A percentile compares a stretch with the other conserved stretches of the same genome.
Evolutionary conservation across 768 basidiomycete species (phyloP).

Genomic region (Mrakia gelida): DNA sequence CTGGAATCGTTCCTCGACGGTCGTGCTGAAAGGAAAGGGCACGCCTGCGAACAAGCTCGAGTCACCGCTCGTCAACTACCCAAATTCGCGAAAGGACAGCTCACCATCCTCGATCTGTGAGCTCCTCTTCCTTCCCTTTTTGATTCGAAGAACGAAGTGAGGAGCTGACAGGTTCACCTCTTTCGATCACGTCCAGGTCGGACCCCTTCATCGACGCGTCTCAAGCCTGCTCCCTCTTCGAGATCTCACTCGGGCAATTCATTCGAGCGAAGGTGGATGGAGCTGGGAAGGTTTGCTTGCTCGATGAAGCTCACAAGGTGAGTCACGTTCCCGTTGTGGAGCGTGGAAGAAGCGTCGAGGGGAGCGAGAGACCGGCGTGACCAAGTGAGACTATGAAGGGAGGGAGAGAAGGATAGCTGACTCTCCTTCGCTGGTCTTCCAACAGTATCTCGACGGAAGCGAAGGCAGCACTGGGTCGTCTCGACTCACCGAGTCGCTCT

Average conservation of each 20-base stretch:
- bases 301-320: constrained; percentile 3
- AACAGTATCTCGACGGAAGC: neutral
- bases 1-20: neutral
- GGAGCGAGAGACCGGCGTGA: too few relatives aligned
- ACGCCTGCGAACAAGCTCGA: neutral
- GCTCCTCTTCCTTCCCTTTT: neutral
- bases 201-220: constrained; percentile 12
- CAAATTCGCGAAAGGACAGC: neutral
- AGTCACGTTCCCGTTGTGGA: neutral
- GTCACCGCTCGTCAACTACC: neutral
- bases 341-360: too few relatives aligned
- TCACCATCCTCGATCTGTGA: constrained; percentile 4
- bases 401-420: neutral
- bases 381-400: too few relatives aligned
- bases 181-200: neutral
- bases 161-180: too few relatives aligned
- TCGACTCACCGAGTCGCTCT: neutral
- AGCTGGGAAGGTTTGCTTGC: neutral
- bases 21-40: neutral
- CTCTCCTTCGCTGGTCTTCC: neutral
- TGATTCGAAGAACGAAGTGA: neutral
- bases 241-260: neutral
- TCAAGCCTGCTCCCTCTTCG: neutral
- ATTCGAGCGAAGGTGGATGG: neutral
- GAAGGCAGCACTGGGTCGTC: neutral